Percentiles rank a stretch among this genome's conserved stretches.
Evolutionary conservation across 192 early-diverging fungal genomes (phyloP).

Genomic region (Backusella liffmaniae): DNA sequence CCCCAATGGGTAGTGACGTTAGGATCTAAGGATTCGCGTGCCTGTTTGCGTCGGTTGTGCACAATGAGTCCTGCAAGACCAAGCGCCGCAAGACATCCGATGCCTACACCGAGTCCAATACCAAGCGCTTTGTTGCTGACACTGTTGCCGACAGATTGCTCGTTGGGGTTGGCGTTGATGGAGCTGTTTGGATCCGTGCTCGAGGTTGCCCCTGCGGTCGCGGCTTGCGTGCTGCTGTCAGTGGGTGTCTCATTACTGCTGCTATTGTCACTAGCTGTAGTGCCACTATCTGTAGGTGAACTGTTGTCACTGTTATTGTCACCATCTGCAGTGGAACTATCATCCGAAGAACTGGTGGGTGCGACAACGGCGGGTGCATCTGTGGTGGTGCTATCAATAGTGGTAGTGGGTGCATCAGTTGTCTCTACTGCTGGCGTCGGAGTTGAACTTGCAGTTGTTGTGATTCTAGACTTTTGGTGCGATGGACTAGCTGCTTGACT

Average conservation of each 20-base stretch:
- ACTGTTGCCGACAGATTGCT: background rate
- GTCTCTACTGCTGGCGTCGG: background rate
- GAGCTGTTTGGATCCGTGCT: background rate
- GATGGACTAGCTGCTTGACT: background rate
- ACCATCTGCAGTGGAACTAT: background rate
- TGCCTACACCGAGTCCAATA: slow-evolving; percentile 27
- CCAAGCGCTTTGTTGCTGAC: slow-evolving; percentile 27
- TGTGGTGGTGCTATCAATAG: background rate
- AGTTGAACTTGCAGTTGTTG: background rate
- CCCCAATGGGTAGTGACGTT: slow-evolving; percentile 30
- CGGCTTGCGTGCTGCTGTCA: background rate
- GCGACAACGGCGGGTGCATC: background rate
- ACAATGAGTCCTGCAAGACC: slow-evolving; percentile 33
- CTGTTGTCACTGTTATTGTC: background rate
- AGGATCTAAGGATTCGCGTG: background rate
- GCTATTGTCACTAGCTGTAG: background rate
- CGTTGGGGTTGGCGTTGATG: background rate
- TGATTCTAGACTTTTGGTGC: slow-evolving; percentile 15
- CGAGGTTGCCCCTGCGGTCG: background rate
- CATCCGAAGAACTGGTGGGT: background rate
- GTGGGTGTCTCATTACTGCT: slow-evolving; percentile 2
- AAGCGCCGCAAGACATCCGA: slow-evolving; percentile 33
- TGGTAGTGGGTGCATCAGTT: background rate
- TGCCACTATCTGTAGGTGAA: no score
- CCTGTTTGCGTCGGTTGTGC: slow-evolving; percentile 13